phyloP scores from a whole-genome alignment of 192 early-diverging fungal genomes.

The Pilobolus umbonatus region DNA sequence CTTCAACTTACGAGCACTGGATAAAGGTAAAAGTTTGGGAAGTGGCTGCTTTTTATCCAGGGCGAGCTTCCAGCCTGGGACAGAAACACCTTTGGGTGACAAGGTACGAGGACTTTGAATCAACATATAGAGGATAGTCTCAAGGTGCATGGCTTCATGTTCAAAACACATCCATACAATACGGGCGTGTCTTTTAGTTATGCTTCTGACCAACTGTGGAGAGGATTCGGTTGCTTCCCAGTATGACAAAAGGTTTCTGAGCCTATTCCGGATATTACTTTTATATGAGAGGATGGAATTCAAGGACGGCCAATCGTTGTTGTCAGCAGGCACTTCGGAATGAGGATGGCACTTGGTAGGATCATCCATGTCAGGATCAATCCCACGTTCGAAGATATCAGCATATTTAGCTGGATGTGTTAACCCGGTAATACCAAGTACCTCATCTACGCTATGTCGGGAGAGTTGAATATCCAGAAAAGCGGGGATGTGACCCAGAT shows the following conservation, averaged over 20 bases:
- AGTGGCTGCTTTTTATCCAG: not conserved
- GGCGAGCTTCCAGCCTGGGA: constrained; percentile 22
- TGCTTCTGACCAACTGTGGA: constrained; percentile 4
- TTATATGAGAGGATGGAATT: constrained; percentile 62
- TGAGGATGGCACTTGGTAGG: constrained; percentile 72
- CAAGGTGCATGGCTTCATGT: constrained; percentile 92
- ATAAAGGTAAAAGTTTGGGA: not conserved
- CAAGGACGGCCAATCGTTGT: constrained; percentile 66
- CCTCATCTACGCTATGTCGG: constrained; percentile 18
- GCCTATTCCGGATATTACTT: constrained; percentile 55
- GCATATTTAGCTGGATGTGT: constrained; percentile 61
- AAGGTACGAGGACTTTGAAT: constrained; percentile 54
- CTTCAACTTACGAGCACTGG: not conserved
- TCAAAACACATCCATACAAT: constrained; percentile 87
- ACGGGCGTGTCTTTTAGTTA: constrained; percentile 41
- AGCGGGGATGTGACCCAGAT: constrained; percentile 78
- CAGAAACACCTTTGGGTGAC: constrained; percentile 44
- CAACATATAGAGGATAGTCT: constrained; percentile 90
- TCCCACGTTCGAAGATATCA: constrained; percentile 90
- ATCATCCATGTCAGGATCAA: constrained; percentile 84
- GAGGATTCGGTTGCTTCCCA: constrained; percentile 7
- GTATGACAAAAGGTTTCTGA: constrained; percentile 41
- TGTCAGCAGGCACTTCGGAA: constrained; percentile 51
- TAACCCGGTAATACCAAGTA: constrained; percentile 11
- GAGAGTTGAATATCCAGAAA: constrained; percentile 65